These are phyloP conservation scores for Nicotiana rustica DNA, from an alignment of 305 asterid genomes.

Conservation along the genomic window DNA sequence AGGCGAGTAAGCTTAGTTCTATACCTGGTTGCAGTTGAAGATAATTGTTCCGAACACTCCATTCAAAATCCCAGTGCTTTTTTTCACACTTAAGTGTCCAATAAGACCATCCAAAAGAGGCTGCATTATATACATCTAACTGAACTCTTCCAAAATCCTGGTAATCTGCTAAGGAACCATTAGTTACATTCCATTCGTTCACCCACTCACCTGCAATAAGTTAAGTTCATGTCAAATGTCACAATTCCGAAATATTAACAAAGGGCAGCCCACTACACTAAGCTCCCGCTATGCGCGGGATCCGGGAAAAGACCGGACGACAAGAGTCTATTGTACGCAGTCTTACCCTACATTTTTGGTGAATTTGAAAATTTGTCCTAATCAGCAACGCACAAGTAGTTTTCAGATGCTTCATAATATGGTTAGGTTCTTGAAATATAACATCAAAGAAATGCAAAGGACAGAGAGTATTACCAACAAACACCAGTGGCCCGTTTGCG, in stretches of 20 bases:
- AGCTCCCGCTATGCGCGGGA: no score
- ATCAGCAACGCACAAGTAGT: background rate
- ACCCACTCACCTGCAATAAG: constrained; percentile 80
- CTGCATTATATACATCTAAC: constrained; percentile 68
- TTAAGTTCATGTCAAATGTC: background rate
- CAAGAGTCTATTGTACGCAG: no score
- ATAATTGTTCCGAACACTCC: constrained; percentile 70
- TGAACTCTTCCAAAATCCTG: constrained; percentile 78
- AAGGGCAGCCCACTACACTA: no score
- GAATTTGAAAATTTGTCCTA: background rate
- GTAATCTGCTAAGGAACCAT: constrained; percentile 61
- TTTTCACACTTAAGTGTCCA: constrained; percentile 73
- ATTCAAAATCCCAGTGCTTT: constrained; percentile 85
- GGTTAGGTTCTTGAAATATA: background rate
- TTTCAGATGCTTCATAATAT: background rate
- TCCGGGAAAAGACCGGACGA: no score
- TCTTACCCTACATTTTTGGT: no score
- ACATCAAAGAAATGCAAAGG: background rate
- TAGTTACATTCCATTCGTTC: constrained; percentile 65
- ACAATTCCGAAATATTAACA: background rate
- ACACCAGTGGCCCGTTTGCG: constrained; percentile 76
- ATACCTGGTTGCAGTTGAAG: constrained; percentile 68
- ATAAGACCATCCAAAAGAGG: constrained; percentile 84
- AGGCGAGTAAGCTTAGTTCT: background rate
- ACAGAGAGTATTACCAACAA: constrained; percentile 57